Conservation (phyloP, 495 filamentous ascomycete species). For the Letharia lupina region DNA sequence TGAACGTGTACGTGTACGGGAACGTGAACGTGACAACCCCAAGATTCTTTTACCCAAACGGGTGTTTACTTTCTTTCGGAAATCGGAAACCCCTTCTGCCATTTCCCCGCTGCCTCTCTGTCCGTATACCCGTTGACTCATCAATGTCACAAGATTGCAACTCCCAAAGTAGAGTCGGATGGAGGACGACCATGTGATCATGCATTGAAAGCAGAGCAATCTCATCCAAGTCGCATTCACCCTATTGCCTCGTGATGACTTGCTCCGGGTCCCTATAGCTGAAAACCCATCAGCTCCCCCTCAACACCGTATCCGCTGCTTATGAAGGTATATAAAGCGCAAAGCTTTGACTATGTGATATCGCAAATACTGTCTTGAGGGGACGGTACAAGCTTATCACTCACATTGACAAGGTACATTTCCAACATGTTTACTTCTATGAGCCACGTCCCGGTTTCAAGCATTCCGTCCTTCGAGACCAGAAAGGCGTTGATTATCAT, state of each 20-base stretch:
- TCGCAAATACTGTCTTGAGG: neutral
- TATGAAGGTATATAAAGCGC: neutral
- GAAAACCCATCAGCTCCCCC: neutral
- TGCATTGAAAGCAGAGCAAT: neutral
- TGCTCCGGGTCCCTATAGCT: neutral
- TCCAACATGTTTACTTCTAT: conserved; percentile 22
- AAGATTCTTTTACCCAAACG: neutral
- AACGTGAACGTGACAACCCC: neutral
- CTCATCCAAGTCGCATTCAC: neutral
- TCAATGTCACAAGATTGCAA: neutral
- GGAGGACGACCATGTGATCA: neutral
- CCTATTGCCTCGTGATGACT: neutral
- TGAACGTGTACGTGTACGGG: neutral
- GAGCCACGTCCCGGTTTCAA: conserved; percentile 13
- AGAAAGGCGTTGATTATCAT: conserved; percentile 77
- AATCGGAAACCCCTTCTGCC: neutral
- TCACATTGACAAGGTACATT: neutral
- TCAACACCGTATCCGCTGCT: neutral
- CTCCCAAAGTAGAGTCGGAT: neutral
- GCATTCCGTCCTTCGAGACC: conserved; percentile 51
- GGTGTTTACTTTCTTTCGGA: neutral
- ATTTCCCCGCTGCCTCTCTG: neutral
- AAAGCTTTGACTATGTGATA: neutral
- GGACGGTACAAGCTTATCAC: neutral
- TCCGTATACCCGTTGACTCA: neutral